Conservation (phyloP, 2,329 filamentous ascomycete genomes). For the Xylaria sp. region DNA sequence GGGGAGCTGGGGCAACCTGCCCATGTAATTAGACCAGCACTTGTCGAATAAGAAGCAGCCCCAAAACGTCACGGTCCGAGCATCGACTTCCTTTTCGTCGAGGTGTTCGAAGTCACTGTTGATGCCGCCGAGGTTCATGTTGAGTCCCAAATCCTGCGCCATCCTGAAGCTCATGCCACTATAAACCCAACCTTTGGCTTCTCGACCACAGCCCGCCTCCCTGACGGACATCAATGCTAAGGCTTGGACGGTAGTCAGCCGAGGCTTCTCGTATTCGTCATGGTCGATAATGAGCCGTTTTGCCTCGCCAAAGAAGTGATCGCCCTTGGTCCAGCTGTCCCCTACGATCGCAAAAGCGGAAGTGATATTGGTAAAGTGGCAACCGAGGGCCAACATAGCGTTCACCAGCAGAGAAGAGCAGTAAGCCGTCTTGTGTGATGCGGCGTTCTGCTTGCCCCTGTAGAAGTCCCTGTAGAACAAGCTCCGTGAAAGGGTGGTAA, state of each 20-base stretch:
- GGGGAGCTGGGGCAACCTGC: conserved; percentile 87
- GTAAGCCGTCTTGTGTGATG: conserved; percentile 71
- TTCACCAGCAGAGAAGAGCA: conserved; percentile 93
- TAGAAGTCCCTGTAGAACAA: conserved; percentile 89
- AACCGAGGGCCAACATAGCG: conserved; percentile 90
- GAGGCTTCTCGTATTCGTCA: conserved; percentile 91
- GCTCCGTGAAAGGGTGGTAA: conserved; percentile 86
- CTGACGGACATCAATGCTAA: conserved; percentile 95
- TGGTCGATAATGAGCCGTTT: conserved; percentile 90
- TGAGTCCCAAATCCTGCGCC: conserved; percentile 93
- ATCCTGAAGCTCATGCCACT: conserved; percentile 98
- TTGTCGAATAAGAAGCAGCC: conserved; percentile 99
- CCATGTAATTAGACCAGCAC: conserved; percentile 98
- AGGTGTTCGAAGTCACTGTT: conserved; percentile 67
- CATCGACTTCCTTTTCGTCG: conserved; percentile 87
- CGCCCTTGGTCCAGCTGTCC: conserved; percentile 87
- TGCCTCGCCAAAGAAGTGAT: conserved; percentile 95
- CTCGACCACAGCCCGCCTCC: conserved; percentile 92
- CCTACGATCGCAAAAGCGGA: conserved; percentile 77
- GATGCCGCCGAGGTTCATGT: conserved; percentile 80
- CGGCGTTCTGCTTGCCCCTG: conserved; percentile 69
- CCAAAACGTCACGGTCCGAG: conserved; percentile 93
- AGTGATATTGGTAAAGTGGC: conserved; percentile 85
- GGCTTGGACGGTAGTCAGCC: conserved; percentile 90
- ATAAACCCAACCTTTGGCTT: conserved; percentile 98